A percentile compares a stretch with the other conserved stretches of the same genome.
Evolutionary conservation across 495 filamentous ascomycete genomes (phyloP).

Genomic region (Articulospora tetracladia): DNA sequence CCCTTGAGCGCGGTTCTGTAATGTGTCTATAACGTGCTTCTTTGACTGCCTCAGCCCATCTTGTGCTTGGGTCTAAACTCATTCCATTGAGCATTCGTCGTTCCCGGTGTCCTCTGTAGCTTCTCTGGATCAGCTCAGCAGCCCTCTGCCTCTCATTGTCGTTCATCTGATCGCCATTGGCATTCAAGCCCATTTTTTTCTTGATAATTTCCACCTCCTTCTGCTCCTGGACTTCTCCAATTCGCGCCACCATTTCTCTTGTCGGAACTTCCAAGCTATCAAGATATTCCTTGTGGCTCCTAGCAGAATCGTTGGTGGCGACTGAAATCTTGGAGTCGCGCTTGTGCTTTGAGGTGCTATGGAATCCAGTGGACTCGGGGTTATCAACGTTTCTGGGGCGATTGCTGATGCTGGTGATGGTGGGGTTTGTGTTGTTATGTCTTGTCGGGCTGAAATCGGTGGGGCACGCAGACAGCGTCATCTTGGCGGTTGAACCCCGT

Average conservation of each 20-base stretch:
- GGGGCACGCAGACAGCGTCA: background rate
- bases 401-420: background rate
- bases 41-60: slow-evolving; percentile 66
- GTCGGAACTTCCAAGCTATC: slow-evolving; percentile 43
- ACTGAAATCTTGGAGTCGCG: slow-evolving; percentile 16
- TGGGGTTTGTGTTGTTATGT: background rate
- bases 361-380: background rate
- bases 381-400: background rate
- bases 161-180: slow-evolving; percentile 5
- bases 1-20: slow-evolving; percentile 37
- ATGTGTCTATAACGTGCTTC: slow-evolving; percentile 59
- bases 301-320: slow-evolving; percentile 3
- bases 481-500: background rate
- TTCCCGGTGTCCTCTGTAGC: slow-evolving; percentile 26
- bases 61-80: slow-evolving; percentile 58
- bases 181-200: slow-evolving; percentile 10
- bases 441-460: background rate
- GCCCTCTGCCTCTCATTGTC: slow-evolving; percentile 19
- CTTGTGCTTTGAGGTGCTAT: background rate
- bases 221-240: slow-evolving; percentile 39
- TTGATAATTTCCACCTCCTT: slow-evolving; percentile 39
- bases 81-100: slow-evolving; percentile 29
- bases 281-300: slow-evolving; percentile 38
- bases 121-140: slow-evolving; percentile 24
- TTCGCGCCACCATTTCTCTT: slow-evolving; percentile 35